Evolutionary conservation across 495 filamentous ascomycete genomes (phyloP), one percentile per base, ranked within the genome.

Genomic region (Aspergillus diversus): DNA sequence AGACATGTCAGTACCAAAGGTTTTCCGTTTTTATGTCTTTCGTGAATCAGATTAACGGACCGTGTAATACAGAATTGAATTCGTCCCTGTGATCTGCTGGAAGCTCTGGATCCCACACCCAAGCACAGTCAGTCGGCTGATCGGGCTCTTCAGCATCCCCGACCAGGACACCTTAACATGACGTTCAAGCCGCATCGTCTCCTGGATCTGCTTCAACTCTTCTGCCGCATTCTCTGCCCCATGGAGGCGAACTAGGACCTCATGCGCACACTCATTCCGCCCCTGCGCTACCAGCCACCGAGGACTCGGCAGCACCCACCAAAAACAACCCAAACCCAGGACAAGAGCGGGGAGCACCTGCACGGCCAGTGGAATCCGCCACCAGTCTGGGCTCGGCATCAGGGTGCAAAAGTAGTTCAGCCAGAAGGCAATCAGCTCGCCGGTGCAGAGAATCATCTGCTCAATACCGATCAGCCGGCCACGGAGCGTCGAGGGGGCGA

Each of bases 201-300:
- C 86, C 72, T 88, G 87, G 72, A 93, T 93, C 71, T 93, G 90
- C 68, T 92, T 89, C 35, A 92, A 81, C 73, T 90, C 86, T 56
- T 92, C 81, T 2, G 91, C 81, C 63, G 90, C 87, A 64, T 54
- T 63, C 32, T 76, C 67, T 57, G 55, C 65, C 9, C 80, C 82
- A 43, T 91, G 87, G 7, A 95, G 84, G 34, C 59, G 78, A 7
- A 87, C 81, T n/a, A 93, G 79, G 5, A 89, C 85, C 33, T 78
- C 79, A 46, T 83, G 83, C 0, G 88, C 89, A 71, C 91, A 89
- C 0, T 80, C 80, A 69, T 90, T 86, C 35, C 89, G 88, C 48
- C 81, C 77, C 65, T 90, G 87, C 63, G 91, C 85, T 15, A 88
- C 77, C 3, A 92, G 77, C 89, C 90, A 92, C 66, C 90, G 83